These are phyloP conservation scores for Ophiostoma triangulosporum DNA, from an alignment of 2,329 filamentous ascomycete genomes.

Conservation along the genomic window DNA sequence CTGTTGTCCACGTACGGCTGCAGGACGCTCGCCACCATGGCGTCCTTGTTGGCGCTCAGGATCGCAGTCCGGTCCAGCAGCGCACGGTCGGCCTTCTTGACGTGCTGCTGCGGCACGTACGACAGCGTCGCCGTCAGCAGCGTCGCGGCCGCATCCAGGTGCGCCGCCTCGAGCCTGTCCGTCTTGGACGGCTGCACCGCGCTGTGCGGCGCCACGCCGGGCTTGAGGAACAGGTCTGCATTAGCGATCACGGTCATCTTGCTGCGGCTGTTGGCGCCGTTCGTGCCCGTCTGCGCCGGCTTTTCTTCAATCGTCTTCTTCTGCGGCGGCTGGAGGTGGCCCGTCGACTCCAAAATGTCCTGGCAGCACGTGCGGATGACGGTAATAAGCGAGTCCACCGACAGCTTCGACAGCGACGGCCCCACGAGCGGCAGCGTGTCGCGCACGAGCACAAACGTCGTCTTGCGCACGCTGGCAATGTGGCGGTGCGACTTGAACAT, in stretches of 20 bases:
- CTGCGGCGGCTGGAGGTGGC: slow-evolving; percentile 20
- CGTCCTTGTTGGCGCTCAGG: slow-evolving; percentile 50
- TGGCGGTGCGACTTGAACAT: slow-evolving; percentile 49
- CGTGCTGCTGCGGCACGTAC: slow-evolving; percentile 48
- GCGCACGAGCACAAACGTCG: slow-evolving; percentile 45
- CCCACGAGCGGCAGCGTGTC: slow-evolving; percentile 49
- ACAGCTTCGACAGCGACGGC: slow-evolving; percentile 50
- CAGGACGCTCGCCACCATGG: slow-evolving; percentile 70
- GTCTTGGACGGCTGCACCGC: slow-evolving; percentile 8
- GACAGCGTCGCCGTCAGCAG: slow-evolving; percentile 52
- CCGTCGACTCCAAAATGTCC: slow-evolving; percentile 50
- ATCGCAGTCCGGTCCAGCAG: slow-evolving; percentile 74
- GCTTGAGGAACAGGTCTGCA: slow-evolving; percentile 56
- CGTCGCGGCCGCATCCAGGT: slow-evolving; percentile 41
- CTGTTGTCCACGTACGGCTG: slow-evolving; percentile 57
- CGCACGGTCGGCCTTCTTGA: slow-evolving; percentile 58
- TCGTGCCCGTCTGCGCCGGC: background rate
- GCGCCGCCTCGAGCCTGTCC: slow-evolving; percentile 27
- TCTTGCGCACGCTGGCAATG: slow-evolving; percentile 40
- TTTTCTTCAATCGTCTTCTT: slow-evolving; percentile 15
- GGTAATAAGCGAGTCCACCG: slow-evolving; percentile 46
- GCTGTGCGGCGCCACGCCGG: slow-evolving; percentile 20
- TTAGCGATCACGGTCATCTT: slow-evolving; percentile 39
- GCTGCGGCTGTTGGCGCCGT: slow-evolving; percentile 21
- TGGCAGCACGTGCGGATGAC: slow-evolving; percentile 58